phyloP scores from a whole-genome alignment of 1,139 yeast genomes.

The Debaryomyces fabryi region DNA sequence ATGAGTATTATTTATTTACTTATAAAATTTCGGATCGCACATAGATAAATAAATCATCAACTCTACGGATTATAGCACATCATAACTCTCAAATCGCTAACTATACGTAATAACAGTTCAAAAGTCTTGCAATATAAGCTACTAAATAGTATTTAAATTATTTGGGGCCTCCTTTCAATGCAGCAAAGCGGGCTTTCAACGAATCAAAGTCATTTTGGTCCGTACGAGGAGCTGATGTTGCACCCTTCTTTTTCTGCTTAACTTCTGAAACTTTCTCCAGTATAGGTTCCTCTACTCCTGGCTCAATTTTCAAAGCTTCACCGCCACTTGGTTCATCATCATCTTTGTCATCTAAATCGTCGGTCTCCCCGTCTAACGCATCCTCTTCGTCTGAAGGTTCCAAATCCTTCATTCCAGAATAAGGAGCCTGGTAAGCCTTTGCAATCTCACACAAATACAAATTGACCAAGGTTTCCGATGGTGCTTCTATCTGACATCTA shows the following conservation, averaged over 20 bases:
- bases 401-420: conserved; percentile 51
- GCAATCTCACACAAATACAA: conserved; percentile 82
- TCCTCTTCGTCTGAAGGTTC: conserved; percentile 23
- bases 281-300: conserved; percentile 11
- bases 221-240: conserved; percentile 1
- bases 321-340: conserved; percentile 20
- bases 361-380: background rate
- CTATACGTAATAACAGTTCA: background rate
- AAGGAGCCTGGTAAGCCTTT: conserved; percentile 74
- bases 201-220: conserved; percentile 41
- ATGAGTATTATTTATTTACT: background rate
- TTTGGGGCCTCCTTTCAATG: conserved; percentile 33
- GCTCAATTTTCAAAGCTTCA: conserved; percentile 10
- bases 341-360: conserved; percentile 16
- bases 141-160: background rate
- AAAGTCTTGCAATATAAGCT: background rate
- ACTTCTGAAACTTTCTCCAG: conserved; percentile 3
- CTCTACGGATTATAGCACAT: background rate
- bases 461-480: conserved; percentile 63
- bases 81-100: background rate
- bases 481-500: conserved; percentile 70
- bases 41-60: background rate
- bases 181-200: conserved; percentile 50
- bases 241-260: conserved; percentile 11
- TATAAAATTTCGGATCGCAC: conserved; percentile 1